Percentiles rank a stretch among this genome's conserved stretches.
Conservation (phyloP, 129 eudicot species). For the Flaveria robusta region DNA sequence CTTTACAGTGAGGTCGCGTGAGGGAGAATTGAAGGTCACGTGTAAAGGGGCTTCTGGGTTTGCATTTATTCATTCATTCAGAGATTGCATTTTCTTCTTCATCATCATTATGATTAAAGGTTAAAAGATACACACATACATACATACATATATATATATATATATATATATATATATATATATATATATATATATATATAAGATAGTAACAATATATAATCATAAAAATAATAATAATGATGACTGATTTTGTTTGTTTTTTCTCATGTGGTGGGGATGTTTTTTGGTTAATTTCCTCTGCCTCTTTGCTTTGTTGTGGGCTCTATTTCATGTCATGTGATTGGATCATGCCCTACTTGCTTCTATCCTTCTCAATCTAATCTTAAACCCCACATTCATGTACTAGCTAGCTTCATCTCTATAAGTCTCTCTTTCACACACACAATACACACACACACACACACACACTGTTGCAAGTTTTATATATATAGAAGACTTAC, state of each 20-base stretch:
- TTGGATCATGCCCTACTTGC: constrained; percentile 41
- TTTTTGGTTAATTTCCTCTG: constrained; percentile 47
- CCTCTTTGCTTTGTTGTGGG: constrained; percentile 45
- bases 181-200: too few relatives aligned
- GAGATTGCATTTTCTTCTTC: constrained; percentile 30
- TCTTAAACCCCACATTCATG: constrained; percentile 44
- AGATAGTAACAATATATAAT: too few relatives aligned
- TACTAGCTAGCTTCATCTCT: constrained; percentile 24
- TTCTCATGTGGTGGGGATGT: constrained; percentile 48
- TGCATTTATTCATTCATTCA: constrained; percentile 42
- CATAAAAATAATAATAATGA: constrained; percentile 21
- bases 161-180: too few relatives aligned
- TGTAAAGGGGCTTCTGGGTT: constrained; percentile 40
- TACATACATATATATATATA: too few relatives aligned
- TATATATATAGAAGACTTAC: constrained; percentile 55
- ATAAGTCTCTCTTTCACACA: constrained; percentile 20
- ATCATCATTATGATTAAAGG: constrained; percentile 35
- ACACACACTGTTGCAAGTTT: constrained; percentile 28
- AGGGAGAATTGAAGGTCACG: constrained; percentile 45
- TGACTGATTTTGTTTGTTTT: constrained; percentile 44
- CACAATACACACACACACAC: constrained; percentile 17
- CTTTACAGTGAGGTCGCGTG: constrained; percentile 48
- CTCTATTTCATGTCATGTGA: constrained; percentile 38
- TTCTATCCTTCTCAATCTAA: constrained; percentile 47
- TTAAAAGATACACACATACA: constrained; percentile 29